Base-by-base conservation (phyloP, 1,284 basidiomycete species). In the Porodaedalea pini region DNA sequence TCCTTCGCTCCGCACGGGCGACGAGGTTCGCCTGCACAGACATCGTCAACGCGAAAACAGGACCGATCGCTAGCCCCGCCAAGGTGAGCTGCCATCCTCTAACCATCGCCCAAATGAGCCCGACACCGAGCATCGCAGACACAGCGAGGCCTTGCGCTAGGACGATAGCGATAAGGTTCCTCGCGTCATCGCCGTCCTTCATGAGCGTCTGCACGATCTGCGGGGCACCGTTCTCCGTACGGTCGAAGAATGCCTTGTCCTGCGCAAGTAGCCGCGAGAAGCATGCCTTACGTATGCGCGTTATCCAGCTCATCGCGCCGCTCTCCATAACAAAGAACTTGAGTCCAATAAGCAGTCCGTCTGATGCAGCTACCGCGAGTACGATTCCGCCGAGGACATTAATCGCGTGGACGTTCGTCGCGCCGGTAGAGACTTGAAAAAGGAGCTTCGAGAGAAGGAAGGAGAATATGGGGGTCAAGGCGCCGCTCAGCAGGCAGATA, bases 61-160 rank as follows among this genome's bases (percentile, higher is more conserved):
- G 96, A 0, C 83, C 90, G 32, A 98, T 81, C 0, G 88, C 93
- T 32, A 98, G 71, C 0, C 94, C 96, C 1, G 92, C 91, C 17
- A 99, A 80, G 0, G 95, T 97, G 59, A 99, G 77, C 72, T 97
- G 86, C 96, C 96, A 99, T 0, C 93, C 94, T 27, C 81, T 75
- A 0, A 82, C 81, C 67, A 98, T 76, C 0, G 96, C 92, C 95
- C 95, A 98, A 8, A 90, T 69, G 15, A 98, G 72, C 2, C 92
- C 94, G 10, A 95, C 75, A 1, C 77, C 69, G 48, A 98, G 78
- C 93, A 99, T 97, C 4, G 89, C 76, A 1, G 75, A 57, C 10
- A 96, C 88, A 6, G 94, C 88, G 29, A 86, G 66, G 8, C 77
- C 75, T 68, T 95, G 90, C 0, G 84, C 83, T 50, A 92, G 71